Conservation (phyloP, 208 protist genomes). For the Acanthamoeba rhysodes region DNA sequence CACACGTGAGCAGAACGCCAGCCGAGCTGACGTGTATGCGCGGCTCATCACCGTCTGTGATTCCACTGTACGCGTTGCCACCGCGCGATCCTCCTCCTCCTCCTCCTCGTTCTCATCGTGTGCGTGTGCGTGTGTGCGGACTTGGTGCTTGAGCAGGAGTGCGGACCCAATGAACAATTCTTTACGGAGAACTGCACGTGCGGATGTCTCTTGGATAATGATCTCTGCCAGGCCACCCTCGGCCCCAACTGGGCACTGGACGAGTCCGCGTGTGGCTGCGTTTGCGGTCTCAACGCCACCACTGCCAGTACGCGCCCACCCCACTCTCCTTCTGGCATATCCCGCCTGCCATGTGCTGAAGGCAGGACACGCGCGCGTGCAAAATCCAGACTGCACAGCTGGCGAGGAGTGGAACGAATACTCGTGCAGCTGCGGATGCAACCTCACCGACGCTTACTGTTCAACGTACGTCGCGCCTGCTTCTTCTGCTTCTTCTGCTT, state of each 20-base stretch:
- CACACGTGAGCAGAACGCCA: background rate
- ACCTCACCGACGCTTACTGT: background rate
- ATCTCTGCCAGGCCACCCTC: background rate
- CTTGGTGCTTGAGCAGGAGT: background rate
- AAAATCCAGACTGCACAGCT: background rate
- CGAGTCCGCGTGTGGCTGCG: background rate
- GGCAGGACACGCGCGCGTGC: background rate
- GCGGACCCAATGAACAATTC: background rate
- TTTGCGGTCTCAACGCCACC: background rate
- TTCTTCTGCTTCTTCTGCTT: too few species aligned
- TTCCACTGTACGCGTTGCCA: background rate
- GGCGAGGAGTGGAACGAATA: background rate
- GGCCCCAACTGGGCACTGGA: background rate
- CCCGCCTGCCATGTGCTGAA: background rate
- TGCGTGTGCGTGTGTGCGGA: background rate
- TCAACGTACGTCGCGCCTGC: background rate
- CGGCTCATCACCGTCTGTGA: background rate
- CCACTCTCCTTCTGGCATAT: background rate
- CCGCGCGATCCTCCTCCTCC: too few species aligned
- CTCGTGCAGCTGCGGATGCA: conserved; percentile 23
- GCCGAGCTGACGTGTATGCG: background rate
- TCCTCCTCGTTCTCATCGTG: background rate
- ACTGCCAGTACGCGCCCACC: background rate
- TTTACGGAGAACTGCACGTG: background rate
- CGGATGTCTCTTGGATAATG: background rate